Evolutionary conservation across 305 asterid species (phyloP), one percentile per base, ranked within the genome.

Genomic region (Solanum hybrid): DNA sequence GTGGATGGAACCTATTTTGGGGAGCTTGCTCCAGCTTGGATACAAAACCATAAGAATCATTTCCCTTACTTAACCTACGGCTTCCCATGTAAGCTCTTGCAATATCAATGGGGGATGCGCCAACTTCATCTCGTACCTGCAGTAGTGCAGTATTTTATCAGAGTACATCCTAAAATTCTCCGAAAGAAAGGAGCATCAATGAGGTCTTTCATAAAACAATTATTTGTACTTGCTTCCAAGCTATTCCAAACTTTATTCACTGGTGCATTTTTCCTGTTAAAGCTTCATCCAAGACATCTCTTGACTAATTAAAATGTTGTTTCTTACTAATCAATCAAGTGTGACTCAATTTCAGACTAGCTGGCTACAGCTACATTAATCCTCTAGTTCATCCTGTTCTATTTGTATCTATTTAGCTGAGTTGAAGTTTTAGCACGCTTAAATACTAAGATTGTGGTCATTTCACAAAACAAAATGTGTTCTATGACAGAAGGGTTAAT

Each of bases 21-120:
- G 89, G 91, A 90, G 90, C 86, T 82, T 90, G 90, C 91, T 93
- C 93, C 13, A 85, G 86, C 82, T 93, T 93, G 22, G 95, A 91
- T 14, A 87, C 71, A 32, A 85, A 88, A 86, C 90, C 91, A 60
- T 29, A 82, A 88, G 91, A 90, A 89, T 91, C 94, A 32, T 89
- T 91, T 82, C 95, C 95, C 84, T 90, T 92, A 88, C 92, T 98
- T 64, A 93, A 76, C 85, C 90, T 91, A 87, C 97, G 95, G 91
- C 94, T 90, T 91, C 98, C 95, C 98, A 98, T 98, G 93, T 93
- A 98, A 86, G 98, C 98, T 91, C 94, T 97, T 71, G 99, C 99
- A 93, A 98, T 93, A 89, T 96, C 98, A 77, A 98, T 91, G 36
- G 99, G 99, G 10, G 98, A 95, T 89, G 98, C 96, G 91, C 95